phyloP scores from a whole-genome alignment of 352 stramenopile species.

The Pythium sp. region DNA sequence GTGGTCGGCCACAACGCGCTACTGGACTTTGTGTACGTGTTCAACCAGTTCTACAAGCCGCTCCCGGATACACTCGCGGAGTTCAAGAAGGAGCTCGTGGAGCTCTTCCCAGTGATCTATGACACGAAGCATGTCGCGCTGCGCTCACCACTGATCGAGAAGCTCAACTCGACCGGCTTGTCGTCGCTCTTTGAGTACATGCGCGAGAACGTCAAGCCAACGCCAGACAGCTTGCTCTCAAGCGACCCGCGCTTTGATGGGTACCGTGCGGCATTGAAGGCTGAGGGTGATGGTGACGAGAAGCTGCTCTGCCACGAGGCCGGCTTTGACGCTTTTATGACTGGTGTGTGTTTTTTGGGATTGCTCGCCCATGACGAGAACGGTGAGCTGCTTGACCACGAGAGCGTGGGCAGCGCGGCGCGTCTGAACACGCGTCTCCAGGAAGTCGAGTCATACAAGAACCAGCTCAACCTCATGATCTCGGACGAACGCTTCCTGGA shows the following conservation, averaged over 20 bases:
- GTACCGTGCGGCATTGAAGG: slow-evolving; percentile 60
- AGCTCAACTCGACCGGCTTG: slow-evolving; percentile 60
- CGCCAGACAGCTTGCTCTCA: slow-evolving; percentile 51
- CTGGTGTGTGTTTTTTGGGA: slow-evolving; percentile 70
- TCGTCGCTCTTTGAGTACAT: slow-evolving; percentile 78
- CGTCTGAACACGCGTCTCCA: slow-evolving; percentile 36
- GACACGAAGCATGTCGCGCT: slow-evolving; percentile 78
- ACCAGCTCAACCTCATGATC: slow-evolving; percentile 81
- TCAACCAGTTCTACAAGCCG: slow-evolving; percentile 80
- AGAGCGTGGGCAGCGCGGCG: slow-evolving; percentile 26
- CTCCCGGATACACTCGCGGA: slow-evolving; percentile 65
- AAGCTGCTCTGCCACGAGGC: slow-evolving; percentile 77
- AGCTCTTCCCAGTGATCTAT: slow-evolving; percentile 74
- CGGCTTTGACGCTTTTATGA: slow-evolving; percentile 88
- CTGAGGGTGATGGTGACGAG: slow-evolving; percentile 39
- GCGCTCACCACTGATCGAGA: slow-evolving; percentile 45
- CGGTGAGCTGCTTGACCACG: slow-evolving; percentile 34
- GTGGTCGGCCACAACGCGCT: slow-evolving; percentile 82
- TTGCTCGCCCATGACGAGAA: slow-evolving; percentile 57
- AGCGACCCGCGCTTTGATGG: slow-evolving; percentile 53
- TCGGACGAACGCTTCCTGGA: slow-evolving; percentile 66
- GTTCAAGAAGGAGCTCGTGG: slow-evolving; percentile 67
- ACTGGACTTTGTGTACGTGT: slow-evolving; percentile 83
- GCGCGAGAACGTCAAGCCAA: slow-evolving; percentile 57
- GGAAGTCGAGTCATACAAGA: slow-evolving; percentile 56